Evolutionary conservation across 1,284 basidiomycete genomes (phyloP), one percentile per base, ranked within the genome.

Genomic region (Rhodofomes roseus): DNA sequence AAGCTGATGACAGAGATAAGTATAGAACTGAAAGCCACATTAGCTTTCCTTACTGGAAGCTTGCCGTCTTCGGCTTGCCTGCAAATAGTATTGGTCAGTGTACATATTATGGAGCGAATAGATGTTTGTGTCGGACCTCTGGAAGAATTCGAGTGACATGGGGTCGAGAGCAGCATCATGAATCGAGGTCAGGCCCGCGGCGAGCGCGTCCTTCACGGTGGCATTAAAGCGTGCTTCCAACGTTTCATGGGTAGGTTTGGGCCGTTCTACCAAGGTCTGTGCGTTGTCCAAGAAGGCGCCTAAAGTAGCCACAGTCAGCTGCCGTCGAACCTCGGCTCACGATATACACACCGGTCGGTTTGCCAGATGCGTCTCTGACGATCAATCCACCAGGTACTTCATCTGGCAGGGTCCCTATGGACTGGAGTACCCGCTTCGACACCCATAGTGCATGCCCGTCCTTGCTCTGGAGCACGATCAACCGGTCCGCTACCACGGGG

Each of bases 381-480:
- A 96, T 90, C 37, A 91, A 72, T 4, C 95, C 95, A 12, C 95
- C 95, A 54, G 92, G 86, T 1, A 95, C 81, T 46, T 78, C 72
- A 18, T 81, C 76, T 0, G 88, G 87, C 6, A 92, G 81, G 16
- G 84, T 80, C n/a, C 79, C 74, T 64, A 90, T 85, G 4, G 73
- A 67, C 54, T 82, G 74, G 5, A 96, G 74, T 1, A 89, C 81
- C 50, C 72, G 77, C 18, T 77, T 73, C 18, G 91, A 93, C 5
- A 95, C 85, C 95, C 95, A 97, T 4, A 92, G 77, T 0, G 93
- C 93, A 73, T 96, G 95, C 7, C 90, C 89, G 71, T 97, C 95
- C 63, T 96, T 92, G 70, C 92, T 87, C 65, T 90, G 85, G 16
- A 96, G 79, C 11, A 89, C 78, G 52, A 96, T 84, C 0, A 84